Base-by-base conservation (phyloP, 495 filamentous ascomycete genomes). In the Aspergillus mulundensis region DNA sequence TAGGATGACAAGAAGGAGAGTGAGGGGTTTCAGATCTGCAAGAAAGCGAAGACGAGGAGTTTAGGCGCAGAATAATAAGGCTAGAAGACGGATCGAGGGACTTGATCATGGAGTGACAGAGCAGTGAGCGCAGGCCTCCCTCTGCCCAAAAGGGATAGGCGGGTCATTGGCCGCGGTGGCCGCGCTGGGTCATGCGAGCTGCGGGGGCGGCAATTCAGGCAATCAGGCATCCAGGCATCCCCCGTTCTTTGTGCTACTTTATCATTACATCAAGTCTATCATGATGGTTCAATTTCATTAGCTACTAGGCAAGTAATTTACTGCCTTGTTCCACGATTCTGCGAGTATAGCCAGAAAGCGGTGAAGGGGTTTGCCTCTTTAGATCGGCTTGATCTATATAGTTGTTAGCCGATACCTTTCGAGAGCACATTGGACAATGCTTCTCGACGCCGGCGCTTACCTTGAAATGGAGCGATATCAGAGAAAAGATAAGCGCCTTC, bases 391-490 rank as follows among this genome's bases (percentile, higher is more conserved):
- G 74, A 91, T 91, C 85, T 82, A 57, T 25, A 47, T 15, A 18
- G 15, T 24, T 55, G 40, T 58, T 60, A 60, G 39, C 24, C 34
- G 14, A 36, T 21, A 16, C 30, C n/a, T n/a, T 19, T 14, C 40
- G n/a, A 41, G 1, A 50, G 18, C 20, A 28, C 25, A 3, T 28
- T 8, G n/a, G 25, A 28, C 25, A 28, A 28, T n/a, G n/a, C 25
- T 8, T 8, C 36, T 7, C 7, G 11, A 21, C 34, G 2, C 10
- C n/a, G 11, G 10, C 8, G 20, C 20, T 46, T 77, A 88, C 87
- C 85, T 97, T 99, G 81, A 97, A 99, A 73, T 99, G 95, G 47
- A 99, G 81, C 11, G 89, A 88, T 60, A 97, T 97, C 28, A 99
- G 76, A 28, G 92, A 95, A 73, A 99, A 99, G 2, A 97, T 89